Conservation (phyloP, 768 basidiomycete species). For the Lyophyllum atratum region DNA sequence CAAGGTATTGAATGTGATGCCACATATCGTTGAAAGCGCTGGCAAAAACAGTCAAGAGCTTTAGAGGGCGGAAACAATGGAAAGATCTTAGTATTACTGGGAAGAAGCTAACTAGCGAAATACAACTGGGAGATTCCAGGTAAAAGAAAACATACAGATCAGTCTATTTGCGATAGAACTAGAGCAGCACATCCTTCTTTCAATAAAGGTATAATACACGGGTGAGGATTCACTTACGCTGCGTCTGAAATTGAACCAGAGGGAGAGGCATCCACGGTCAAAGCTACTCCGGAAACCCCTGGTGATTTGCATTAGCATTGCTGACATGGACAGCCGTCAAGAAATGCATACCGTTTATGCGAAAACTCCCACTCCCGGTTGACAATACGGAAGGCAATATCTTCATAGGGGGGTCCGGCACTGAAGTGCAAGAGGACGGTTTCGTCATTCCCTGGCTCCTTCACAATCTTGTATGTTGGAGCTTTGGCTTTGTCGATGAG, state of each 20-base stretch:
- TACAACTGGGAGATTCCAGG: background rate
- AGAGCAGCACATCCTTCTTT: constrained; percentile 14
- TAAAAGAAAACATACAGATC: background rate
- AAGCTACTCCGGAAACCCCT: constrained; percentile 98
- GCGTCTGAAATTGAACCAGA: constrained; percentile 96
- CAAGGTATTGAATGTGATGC: no score
- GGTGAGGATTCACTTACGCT: constrained; percentile 60
- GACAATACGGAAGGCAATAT: constrained; percentile 97
- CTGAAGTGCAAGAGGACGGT: constrained; percentile 92
- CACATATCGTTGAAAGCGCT: background rate
- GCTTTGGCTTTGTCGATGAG: constrained; percentile 98
- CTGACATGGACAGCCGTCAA: background rate
- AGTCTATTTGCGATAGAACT: constrained; percentile 82
- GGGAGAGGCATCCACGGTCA: constrained; percentile 92
- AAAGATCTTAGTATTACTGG: background rate
- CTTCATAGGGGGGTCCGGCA: constrained; percentile 97
- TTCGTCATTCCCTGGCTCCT: constrained; percentile 93
- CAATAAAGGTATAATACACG: constrained; percentile 3
- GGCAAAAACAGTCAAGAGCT: background rate
- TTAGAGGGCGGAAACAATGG: background rate
- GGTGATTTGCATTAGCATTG: constrained; percentile 1
- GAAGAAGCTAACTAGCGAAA: background rate
- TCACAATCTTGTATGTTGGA: constrained; percentile 94
- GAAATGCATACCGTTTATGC: constrained; percentile 75
- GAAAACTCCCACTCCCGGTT: constrained; percentile 99